phyloP scores from a whole-genome alignment of 2,329 filamentous ascomycete genomes.

The Gyromitra esculenta region DNA sequence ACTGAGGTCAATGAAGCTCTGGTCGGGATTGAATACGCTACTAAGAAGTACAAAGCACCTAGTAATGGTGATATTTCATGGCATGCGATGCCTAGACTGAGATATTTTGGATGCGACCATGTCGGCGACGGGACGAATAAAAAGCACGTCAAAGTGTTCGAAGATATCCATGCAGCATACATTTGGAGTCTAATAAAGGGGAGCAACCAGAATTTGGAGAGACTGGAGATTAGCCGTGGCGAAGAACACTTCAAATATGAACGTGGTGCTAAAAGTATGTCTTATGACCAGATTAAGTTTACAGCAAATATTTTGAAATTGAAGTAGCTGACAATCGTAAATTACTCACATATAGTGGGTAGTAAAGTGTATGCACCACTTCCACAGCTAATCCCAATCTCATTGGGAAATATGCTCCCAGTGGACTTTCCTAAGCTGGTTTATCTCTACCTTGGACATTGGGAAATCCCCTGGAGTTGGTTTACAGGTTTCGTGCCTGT shows the following conservation, averaged over 20 bases:
- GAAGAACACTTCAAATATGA: constrained; percentile 42
- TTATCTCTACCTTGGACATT: constrained; percentile 43
- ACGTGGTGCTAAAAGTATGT: constrained; percentile 32
- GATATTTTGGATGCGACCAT: constrained; percentile 45
- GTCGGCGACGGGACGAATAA: constrained; percentile 40
- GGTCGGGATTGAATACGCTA: constrained; percentile 29
- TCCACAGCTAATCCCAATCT: constrained; percentile 28
- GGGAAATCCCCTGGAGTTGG: constrained; percentile 50
- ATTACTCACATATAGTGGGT: neutral
- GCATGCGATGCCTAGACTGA: constrained; percentile 39
- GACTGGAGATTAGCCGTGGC: constrained; percentile 47
- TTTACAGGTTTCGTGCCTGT: constrained; percentile 37
- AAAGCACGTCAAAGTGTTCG: constrained; percentile 42
- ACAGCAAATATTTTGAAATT: neutral
- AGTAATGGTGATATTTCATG: constrained; percentile 39
- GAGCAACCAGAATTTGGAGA: constrained; percentile 38
- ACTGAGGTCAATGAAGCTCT: constrained; percentile 20
- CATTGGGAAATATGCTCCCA: constrained; percentile 31
- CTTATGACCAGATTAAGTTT: neutral
- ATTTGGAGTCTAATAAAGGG: constrained; percentile 48
- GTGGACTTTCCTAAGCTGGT: constrained; percentile 43
- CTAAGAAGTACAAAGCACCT: constrained; percentile 36
- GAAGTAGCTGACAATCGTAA: constrained; percentile 2
- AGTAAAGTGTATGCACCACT: constrained; percentile 39
- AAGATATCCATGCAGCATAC: constrained; percentile 48